Evolutionary conservation across 2,329 filamentous ascomycete species (phyloP).

Genomic region (Pseudogymnoascus sp.): DNA sequence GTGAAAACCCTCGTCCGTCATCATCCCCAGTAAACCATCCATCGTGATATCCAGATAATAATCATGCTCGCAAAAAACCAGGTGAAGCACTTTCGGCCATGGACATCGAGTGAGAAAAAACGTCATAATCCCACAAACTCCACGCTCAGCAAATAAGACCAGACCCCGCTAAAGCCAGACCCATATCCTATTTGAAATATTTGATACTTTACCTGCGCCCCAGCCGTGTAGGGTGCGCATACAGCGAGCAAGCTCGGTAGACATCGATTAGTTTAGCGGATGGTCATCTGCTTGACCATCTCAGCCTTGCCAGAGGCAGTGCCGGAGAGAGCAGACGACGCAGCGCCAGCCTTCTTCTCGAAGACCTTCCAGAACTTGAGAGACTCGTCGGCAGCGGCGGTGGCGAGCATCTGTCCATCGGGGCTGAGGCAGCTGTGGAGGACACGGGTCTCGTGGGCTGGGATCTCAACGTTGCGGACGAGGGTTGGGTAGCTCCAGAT

Average conservation of each 20-base stretch:
- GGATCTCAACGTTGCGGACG: conserved; percentile 96
- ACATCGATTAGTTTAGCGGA: conserved; percentile 51
- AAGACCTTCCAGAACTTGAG: conserved; percentile 99
- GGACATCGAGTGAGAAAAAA: conserved; percentile 35
- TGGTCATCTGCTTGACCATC: conserved; percentile 92
- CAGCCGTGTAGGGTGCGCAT: conserved; percentile 8
- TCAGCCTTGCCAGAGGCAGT: conserved; percentile 70
- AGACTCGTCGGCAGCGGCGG: conserved; percentile 90
- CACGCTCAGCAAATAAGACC: conserved; percentile 41
- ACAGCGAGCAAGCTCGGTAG: conserved; percentile 24
- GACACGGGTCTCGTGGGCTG: conserved; percentile 92
- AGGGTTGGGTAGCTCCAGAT: conserved; percentile 98
- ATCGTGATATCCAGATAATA: conserved; percentile 20
- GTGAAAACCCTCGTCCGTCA: neutral
- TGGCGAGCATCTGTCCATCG: conserved; percentile 95
- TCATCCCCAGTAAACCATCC: conserved; percentile 15
- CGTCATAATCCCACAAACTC: conserved; percentile 39
- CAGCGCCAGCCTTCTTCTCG: conserved; percentile 85
- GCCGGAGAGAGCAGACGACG: conserved; percentile 55
- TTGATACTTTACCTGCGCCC: conserved; percentile 25
- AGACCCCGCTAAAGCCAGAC: conserved; percentile 34
- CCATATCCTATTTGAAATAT: conserved; percentile 22
- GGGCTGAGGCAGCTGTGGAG: conserved; percentile 95
- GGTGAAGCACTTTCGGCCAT: conserved; percentile 42
- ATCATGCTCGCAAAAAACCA: conserved; percentile 26